Conservation (phyloP, 192 early-diverging fungal species). For the Coemansia sp. region DNA sequence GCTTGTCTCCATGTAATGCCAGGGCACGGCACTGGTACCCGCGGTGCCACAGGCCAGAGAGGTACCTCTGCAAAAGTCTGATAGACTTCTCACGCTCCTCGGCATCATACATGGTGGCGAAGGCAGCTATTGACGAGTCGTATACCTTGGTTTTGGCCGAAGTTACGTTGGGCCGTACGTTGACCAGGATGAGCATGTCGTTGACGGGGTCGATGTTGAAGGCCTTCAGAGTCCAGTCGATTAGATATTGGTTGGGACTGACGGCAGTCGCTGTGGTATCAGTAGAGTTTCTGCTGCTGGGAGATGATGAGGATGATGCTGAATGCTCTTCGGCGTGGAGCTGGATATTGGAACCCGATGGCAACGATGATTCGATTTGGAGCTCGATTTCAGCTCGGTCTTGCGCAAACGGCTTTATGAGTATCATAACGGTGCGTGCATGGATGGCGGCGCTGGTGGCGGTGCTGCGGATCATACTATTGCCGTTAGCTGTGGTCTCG, state of each 20-base stretch:
- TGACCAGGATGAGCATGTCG: constrained; percentile 21
- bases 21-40: constrained; percentile 21
- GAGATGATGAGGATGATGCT: not conserved
- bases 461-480: constrained; percentile 1
- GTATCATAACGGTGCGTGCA: constrained; percentile 13
- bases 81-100: constrained; percentile 24
- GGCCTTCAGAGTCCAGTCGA: constrained; percentile 16
- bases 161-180: constrained; percentile 13
- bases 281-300: constrained; percentile 10
- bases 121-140: constrained; percentile 18
- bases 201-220: constrained; percentile 12
- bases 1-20: constrained; percentile 20
- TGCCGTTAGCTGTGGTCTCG: constrained; percentile 3
- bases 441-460: not conserved
- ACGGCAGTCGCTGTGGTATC: constrained; percentile 1
- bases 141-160: constrained; percentile 23
- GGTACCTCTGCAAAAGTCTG: constrained; percentile 18
- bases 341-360: not conserved
- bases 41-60: constrained; percentile 6
- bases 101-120: constrained; percentile 20
- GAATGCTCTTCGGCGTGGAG: not conserved
- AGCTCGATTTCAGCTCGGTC: constrained; percentile 10
- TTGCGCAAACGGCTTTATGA: constrained; percentile 8
- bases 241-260: constrained; percentile 15
- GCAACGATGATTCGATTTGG: not conserved